Conservation (phyloP, 2,329 filamentous ascomycete species). For the Dactylonectria macrodidyma region DNA sequence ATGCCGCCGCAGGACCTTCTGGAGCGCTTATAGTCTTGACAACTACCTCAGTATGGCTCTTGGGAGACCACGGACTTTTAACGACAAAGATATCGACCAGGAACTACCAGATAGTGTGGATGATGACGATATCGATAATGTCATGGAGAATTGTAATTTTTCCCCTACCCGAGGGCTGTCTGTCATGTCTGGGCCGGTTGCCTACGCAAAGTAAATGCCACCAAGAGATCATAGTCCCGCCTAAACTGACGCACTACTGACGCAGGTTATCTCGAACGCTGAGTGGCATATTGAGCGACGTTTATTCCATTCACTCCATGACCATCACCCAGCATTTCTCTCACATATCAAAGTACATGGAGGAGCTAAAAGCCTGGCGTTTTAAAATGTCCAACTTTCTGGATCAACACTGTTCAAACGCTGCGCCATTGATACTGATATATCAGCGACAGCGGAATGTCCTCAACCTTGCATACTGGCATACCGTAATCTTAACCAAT, state of each 20-base stretch:
- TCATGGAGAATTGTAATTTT: constrained; percentile 30
- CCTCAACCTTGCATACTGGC: constrained; percentile 59
- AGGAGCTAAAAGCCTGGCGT: constrained; percentile 52
- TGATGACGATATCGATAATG: constrained; percentile 36
- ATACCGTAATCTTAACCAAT: constrained; percentile 57
- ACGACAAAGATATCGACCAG: constrained; percentile 45
- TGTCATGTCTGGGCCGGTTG: constrained; percentile 50
- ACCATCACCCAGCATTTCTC: constrained; percentile 40
- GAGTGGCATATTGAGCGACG: constrained; percentile 48
- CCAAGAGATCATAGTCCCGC: no score
- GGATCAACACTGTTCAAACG: constrained; percentile 48
- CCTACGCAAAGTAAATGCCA: no score
- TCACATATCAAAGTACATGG: no score
- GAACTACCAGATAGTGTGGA: constrained; percentile 43
- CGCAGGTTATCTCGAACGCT: no score
- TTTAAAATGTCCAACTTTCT: constrained; percentile 54
- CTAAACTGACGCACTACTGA: no score
- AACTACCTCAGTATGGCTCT: constrained; percentile 42
- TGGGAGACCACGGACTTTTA: constrained; percentile 41
- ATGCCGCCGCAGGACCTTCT: constrained; percentile 42
- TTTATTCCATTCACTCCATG: constrained; percentile 55
- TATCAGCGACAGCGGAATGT: constrained; percentile 59
- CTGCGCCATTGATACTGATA: constrained; percentile 54
- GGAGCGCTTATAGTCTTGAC: constrained; percentile 45
- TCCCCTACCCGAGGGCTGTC: constrained; percentile 34